Evolutionary conservation across 345 rosid genomes (phyloP), one percentile per base, ranked within the genome.

Genomic region (Conringia planisiliqua): DNA sequence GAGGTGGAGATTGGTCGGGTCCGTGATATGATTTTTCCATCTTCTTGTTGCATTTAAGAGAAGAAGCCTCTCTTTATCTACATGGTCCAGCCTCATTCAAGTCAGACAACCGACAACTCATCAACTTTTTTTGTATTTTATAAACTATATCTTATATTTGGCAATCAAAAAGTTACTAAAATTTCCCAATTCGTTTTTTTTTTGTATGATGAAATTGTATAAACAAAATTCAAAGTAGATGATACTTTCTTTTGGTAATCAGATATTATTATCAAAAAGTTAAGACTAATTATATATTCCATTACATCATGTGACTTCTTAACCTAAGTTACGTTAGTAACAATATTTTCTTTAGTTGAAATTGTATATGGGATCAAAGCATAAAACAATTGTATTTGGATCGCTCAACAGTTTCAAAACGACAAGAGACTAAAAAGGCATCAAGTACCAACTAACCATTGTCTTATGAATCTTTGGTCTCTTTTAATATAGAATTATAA

Each of bases 31-130:
- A 70, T 50, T 9, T 64, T 32, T 62, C 43, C 12, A 69, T 68
- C 58, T 52, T 76, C 16, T 70, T 51, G 69, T 61, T 51, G 74
- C 74, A 68, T 75, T 75, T 16, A 75, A 39, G 66, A 66, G 44
- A 2, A 10, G 20, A 38, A 59, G 38, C 46, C 56, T 67, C 79
- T 62, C 75, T 51, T 61, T 62, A 69, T 69, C 74, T 24, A 16
- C 39, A 76, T 69, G 80, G 80, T 70, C 80, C 79, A 42, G 4
- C 24, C 63, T 55, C 58, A 76, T 69, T 76, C 58, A 76, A 68
- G 56, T 61, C 52, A 67, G 78, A 68, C 47, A 75, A 68, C 32
- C 38, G 51, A 75, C 79, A 32, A 68, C 55, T 75, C 79, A 67
- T 44, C 22, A 11, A 51, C 18, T 18, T 3, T 27, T 54, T 54